A percentile compares a stretch with the other conserved stretches of the same genome.
These are phyloP conservation scores for Hypoxylon sp. DNA, from an alignment of 2,329 filamentous ascomycete species.

Conservation along the genomic window DNA sequence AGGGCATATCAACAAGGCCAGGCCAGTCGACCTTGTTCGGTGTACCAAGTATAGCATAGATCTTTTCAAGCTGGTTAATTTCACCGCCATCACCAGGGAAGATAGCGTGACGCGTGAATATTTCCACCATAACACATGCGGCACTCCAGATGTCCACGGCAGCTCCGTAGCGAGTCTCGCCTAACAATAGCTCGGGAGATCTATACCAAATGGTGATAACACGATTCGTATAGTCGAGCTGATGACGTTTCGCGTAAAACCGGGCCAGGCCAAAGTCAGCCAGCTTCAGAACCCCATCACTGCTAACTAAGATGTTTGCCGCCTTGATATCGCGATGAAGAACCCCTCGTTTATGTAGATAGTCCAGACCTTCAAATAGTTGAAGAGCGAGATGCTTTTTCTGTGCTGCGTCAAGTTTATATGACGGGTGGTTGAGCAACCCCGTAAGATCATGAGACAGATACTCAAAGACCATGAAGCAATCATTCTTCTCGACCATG, in stretches of 20 bases:
- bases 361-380: slow-evolving; percentile 93
- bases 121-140: slow-evolving; percentile 95
- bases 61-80: slow-evolving; percentile 94
- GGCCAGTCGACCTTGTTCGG: slow-evolving; percentile 90
- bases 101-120: slow-evolving; percentile 93
- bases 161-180: slow-evolving; percentile 90
- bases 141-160: slow-evolving; percentile 97
- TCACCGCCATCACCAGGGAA: slow-evolving; percentile 98
- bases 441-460: slow-evolving; percentile 96
- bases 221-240: slow-evolving; percentile 96
- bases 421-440: slow-evolving; percentile 92
- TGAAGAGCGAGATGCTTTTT: slow-evolving; percentile 95
- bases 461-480: slow-evolving; percentile 99
- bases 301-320: slow-evolving; percentile 95
- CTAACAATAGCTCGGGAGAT: slow-evolving; percentile 88
- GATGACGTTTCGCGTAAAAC: slow-evolving; percentile 93
- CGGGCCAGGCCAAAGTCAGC: slow-evolving; percentile 96
- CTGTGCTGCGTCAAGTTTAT: slow-evolving; percentile 85
- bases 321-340: slow-evolving; percentile 98
- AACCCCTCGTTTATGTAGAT: slow-evolving; percentile 92
- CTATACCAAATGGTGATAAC: slow-evolving; percentile 99
- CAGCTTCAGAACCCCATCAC: slow-evolving; percentile 87
- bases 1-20: slow-evolving; percentile 90
- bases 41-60: slow-evolving; percentile 93
- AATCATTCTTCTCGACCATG: slow-evolving; percentile 99